Base-by-base conservation (phyloP, 495 filamentous ascomycete genomes). In the Daldinia bambusicola region DNA sequence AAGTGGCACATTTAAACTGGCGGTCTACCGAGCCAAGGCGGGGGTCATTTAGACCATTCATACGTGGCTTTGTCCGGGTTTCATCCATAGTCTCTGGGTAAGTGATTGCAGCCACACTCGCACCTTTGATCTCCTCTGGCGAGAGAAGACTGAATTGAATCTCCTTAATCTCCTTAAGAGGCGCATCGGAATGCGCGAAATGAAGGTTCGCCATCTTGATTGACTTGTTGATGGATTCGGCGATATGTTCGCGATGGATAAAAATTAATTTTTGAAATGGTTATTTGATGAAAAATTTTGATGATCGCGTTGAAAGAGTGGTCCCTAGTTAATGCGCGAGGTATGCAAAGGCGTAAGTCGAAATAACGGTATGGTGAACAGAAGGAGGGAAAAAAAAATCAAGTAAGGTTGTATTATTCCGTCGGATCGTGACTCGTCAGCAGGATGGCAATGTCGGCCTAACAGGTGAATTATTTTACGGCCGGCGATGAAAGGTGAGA, bases 11-110 rank as follows among this genome's bases (percentile, higher is more conserved):
- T 76, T 93, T 94, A 82, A 91, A 94, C 70, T 93, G 90, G 52
- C 95, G 89, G 74, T 99, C 96, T 77, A 98, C 95, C 30, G 95
- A 95, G 55, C 95, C 95, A 14, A 99, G 88, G 67, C 91, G 91
- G 18, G 95, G 93, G 78, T 99, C 95, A 77, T 98, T 98, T 59
- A 98, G 83, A 71, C 95, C 95, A 75, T 90, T 89, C 30, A 93
- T 90, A 69, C 96, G 91, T 45, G 95, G 95, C 68, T 91, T 89
- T 66, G 91, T 90, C 63, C 92, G 89, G 73, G 91, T 90, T 79
- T 98, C 96, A 74, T 99, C 95, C 96, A 98, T 97, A 8, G 95
- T 98, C 86, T 99, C 95, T 1, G 95, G 94, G 75, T 98, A 97
- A 78, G 93, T 84, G 67, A 99, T 93, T 74, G 94, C 91, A 34